Conservation (phyloP, 1,284 basidiomycete genomes). For the Sanghuangporus baumii region DNA sequence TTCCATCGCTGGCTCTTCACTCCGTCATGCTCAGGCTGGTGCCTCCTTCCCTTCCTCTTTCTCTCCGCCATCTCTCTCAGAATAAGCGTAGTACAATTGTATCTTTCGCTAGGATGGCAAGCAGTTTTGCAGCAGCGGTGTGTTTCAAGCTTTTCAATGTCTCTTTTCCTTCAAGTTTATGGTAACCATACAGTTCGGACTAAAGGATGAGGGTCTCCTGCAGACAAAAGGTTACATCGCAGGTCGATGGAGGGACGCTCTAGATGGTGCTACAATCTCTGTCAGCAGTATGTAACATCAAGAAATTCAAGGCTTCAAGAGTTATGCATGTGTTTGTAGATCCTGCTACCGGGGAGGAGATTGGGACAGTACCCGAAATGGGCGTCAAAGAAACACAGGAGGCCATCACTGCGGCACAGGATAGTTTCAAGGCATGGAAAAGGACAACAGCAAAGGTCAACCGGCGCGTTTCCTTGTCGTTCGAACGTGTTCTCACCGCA, state of each 20-base stretch:
- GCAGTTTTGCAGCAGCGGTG: slow-evolving; percentile 2
- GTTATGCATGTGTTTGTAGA: slow-evolving; percentile 40
- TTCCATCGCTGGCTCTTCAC: background rate
- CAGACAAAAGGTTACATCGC: slow-evolving; percentile 74
- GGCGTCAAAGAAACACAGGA: slow-evolving; percentile 72
- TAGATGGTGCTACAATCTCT: slow-evolving; percentile 60
- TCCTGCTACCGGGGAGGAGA: slow-evolving; percentile 74
- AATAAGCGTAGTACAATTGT: background rate
- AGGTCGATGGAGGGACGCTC: slow-evolving; percentile 80
- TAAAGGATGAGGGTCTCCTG: slow-evolving; percentile 73
- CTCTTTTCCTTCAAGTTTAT: background rate
- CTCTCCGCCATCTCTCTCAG: slow-evolving; percentile 1
- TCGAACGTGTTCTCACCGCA: background rate
- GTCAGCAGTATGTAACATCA: slow-evolving; percentile 61
- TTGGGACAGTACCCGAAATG: slow-evolving; percentile 86
- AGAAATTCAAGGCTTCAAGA: background rate
- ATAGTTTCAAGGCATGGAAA: slow-evolving; percentile 78
- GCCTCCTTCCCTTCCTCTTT: background rate
- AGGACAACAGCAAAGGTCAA: slow-evolving; percentile 74
- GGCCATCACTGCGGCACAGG: slow-evolving; percentile 73
- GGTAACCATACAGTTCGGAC: slow-evolving; percentile 45
- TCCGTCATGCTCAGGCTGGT: background rate
- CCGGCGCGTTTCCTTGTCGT: slow-evolving; percentile 3
- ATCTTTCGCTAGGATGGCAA: slow-evolving; percentile 13
- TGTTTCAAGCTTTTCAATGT: background rate